These are phyloP conservation scores for Umbelopsis sp. DNA, from an alignment of 192 early-diverging fungal species.

Conservation along the genomic window DNA sequence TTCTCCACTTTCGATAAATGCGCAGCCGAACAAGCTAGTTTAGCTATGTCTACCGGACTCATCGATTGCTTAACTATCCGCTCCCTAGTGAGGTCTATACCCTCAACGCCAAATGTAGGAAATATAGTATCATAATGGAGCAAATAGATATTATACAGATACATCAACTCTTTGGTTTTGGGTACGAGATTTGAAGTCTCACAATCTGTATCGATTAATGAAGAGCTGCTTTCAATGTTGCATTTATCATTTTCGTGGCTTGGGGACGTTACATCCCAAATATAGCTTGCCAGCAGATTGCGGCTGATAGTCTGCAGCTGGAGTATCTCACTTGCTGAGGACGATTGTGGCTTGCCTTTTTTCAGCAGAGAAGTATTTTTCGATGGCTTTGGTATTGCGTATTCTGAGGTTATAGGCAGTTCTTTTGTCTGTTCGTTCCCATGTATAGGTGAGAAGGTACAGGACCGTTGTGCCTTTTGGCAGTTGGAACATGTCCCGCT, in stretches of 20 bases:
- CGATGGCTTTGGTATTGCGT: neutral
- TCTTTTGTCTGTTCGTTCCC: neutral
- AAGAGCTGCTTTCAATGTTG: too few species aligned
- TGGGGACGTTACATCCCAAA: neutral
- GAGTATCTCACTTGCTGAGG: neutral
- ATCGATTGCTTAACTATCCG: neutral
- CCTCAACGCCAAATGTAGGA: neutral
- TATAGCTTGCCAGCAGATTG: neutral
- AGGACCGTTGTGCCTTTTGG: conserved; percentile 17
- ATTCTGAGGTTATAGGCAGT: neutral
- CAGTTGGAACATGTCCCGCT: conserved; percentile 35
- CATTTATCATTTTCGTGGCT: neutral
- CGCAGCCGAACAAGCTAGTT: neutral
- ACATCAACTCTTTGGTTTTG: neutral
- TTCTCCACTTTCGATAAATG: neutral
- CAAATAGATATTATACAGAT: neutral
- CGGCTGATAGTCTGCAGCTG: neutral
- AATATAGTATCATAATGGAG: neutral
- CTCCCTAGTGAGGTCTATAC: neutral
- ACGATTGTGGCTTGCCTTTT: neutral
- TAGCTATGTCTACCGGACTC: neutral
- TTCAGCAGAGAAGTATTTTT: neutral
- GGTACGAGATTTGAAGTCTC: neutral
- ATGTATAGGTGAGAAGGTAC: neutral
- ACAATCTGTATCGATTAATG: neutral